A percentile compares a stretch with the other conserved stretches of the same genome.
These are phyloP conservation scores for Chlamydomonas reinhardtii DNA, from an alignment of 163 green algal genomes.

Conservation along the genomic window DNA sequence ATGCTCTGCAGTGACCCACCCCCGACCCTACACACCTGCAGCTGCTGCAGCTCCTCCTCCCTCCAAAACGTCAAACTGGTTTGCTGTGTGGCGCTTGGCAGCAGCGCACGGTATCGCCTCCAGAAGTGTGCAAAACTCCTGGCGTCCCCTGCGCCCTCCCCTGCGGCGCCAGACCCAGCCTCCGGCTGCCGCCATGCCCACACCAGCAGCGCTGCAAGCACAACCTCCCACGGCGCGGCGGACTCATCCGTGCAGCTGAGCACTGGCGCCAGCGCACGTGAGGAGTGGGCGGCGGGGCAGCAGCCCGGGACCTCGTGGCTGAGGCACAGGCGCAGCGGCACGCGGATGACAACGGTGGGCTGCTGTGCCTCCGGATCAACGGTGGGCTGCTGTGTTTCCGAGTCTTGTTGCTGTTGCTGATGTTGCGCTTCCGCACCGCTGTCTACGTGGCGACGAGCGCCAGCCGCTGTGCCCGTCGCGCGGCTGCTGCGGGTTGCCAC, in stretches of 20 bases:
- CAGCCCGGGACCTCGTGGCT: constrained; percentile 19
- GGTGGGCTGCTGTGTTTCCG: neutral
- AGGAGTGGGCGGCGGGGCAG: neutral
- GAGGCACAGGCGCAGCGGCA: constrained; percentile 15
- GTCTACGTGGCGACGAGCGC: too few species aligned
- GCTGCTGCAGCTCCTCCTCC: neutral
- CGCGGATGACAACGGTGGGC: neutral
- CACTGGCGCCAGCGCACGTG: neutral
- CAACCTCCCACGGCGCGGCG: neutral
- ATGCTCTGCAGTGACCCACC: too few species aligned
- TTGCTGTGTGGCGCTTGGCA: neutral
- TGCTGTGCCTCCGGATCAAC: neutral
- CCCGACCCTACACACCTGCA: neutral
- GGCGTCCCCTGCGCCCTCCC: neutral
- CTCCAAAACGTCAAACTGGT: neutral
- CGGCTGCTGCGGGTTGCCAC: too few species aligned
- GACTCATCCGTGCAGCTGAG: neutral
- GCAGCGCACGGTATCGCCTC: constrained; percentile 1
- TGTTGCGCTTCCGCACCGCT: too few species aligned
- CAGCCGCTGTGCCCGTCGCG: too few species aligned
- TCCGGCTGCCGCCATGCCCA: neutral
- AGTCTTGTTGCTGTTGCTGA: too few species aligned
- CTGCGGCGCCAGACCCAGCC: neutral
- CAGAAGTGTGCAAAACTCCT: neutral
- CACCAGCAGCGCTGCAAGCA: constrained; percentile 15